These are phyloP conservation scores for Pyrenopolyporus hunteri DNA, from an alignment of 495 filamentous ascomycete species.

Conservation along the genomic window DNA sequence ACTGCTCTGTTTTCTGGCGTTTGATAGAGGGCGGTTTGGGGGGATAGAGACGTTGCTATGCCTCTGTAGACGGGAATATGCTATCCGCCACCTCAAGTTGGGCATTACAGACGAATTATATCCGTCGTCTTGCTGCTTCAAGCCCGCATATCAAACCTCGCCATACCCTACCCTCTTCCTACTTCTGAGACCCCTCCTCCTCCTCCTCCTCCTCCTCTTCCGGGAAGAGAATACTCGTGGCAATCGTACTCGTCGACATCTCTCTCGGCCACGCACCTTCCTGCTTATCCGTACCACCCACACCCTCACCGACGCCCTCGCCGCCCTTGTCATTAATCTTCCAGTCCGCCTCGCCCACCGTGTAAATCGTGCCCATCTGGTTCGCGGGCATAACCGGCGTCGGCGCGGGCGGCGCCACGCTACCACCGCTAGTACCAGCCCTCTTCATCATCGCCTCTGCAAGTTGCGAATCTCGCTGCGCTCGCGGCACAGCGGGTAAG, in stretches of 20 bases:
- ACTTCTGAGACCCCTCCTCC: not conserved
- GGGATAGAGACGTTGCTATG: too few species aligned
- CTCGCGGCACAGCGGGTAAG: not conserved
- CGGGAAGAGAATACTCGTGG: constrained; percentile 30
- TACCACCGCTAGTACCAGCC: not conserved
- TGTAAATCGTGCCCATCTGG: not conserved
- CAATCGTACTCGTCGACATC: constrained; percentile 6
- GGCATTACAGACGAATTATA: too few species aligned
- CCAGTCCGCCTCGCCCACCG: constrained; percentile 4
- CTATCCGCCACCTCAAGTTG: too few species aligned
- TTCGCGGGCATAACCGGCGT: not conserved
- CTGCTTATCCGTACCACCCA: too few species aligned
- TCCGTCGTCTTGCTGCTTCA: too few species aligned
- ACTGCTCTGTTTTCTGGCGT: too few species aligned
- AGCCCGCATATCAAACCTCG: not conserved
- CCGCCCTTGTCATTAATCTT: not conserved
- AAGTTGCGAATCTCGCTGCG: not conserved
- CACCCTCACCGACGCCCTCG: not conserved
- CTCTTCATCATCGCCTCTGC: not conserved
- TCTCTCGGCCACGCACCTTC: too few species aligned
- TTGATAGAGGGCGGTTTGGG: too few species aligned
- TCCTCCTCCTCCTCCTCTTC: constrained; percentile 12
- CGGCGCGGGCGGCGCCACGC: not conserved
- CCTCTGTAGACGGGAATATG: too few species aligned
- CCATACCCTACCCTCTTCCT: not conserved